Base-by-base conservation (phyloP, 805 yeast species). In the Hagleromyces aurorensis region DNA sequence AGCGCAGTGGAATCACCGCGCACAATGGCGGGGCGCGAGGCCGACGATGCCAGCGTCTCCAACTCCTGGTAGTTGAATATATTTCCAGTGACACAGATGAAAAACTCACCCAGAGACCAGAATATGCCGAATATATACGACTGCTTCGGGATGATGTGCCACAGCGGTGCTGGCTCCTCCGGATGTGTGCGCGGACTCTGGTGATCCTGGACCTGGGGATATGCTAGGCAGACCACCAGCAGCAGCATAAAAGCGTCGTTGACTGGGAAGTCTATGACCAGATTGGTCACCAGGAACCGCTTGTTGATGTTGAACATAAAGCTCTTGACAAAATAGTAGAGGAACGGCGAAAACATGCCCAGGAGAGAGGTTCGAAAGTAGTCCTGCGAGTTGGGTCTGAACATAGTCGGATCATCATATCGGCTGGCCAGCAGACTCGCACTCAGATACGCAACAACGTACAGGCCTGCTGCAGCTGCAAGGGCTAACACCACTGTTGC, bases 131-230 rank as follows among this genome's bases (percentile, higher is more conserved):
- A 62, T 6, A 62, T 33, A 30, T 49, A 62, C 2, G 61, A 52
- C 39, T 62, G 65, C 25, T 60, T 50, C 23, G 61, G 64, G 3
- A 59, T 57, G n/a, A 64, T 48, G 27, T 62, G 64, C 64, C 66
- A 64, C 14, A 30, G 13, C 29, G 16, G 19, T 20, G 13, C 19
- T 18, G 14, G 17, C 17, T 21, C 23, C 15, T 12, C 21, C 14
- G 10, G 16, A 4, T 24, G 25, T 15, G 17, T 17, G 7, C 25
- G 26, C 6, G 21, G 16, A 19, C 30, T 34, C 15, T 36, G 41
- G 6, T 34, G 32, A 14, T 50, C 53, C 21, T 59, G 55, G 18
- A 50, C 38, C 32, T 63, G 69, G 3, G 69, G 69, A 28, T 59
- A 60, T 15, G 69, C 65, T 30, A 62, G 37, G 10, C 57, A 46